These are phyloP conservation scores for Acacia acuminata DNA, from an alignment of 306 rosid genomes.

Conservation along the genomic window DNA sequence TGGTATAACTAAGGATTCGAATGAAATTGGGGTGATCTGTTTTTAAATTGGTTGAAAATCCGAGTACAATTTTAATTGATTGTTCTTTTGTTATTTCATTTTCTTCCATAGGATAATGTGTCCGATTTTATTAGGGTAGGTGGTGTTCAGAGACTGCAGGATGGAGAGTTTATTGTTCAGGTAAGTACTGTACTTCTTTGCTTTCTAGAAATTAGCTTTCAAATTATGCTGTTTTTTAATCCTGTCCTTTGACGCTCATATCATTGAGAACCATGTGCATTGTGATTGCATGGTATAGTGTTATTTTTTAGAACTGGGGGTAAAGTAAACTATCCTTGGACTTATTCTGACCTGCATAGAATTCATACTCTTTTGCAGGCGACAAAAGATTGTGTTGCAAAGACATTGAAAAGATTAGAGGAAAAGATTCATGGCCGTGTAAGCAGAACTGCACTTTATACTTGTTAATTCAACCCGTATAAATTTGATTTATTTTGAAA, in stretches of 20 bases:
- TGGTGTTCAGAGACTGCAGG: slow-evolving; percentile 92
- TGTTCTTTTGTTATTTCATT: slow-evolving; percentile 30
- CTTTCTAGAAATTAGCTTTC: neutral
- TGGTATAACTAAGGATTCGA: slow-evolving; percentile 14
- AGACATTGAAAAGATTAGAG: slow-evolving; percentile 86
- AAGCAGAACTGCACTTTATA: slow-evolving; percentile 31
- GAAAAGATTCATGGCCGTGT: slow-evolving; percentile 88
- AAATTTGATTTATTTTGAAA: neutral
- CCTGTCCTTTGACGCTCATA: neutral
- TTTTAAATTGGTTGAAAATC: neutral
- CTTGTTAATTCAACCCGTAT: neutral
- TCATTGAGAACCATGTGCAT: neutral
- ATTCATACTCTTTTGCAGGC: slow-evolving; percentile 50
- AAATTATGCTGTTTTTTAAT: slow-evolving; percentile 12
- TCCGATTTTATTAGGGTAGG: slow-evolving; percentile 97
- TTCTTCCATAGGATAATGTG: slow-evolving; percentile 81
- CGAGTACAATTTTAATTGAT: slow-evolving; percentile 31
- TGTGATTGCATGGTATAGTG: neutral
- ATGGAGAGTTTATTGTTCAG: slow-evolving; percentile 96
- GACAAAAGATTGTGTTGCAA: slow-evolving; percentile 88
- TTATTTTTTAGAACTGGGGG: slow-evolving; percentile 6
- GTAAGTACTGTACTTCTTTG: slow-evolving; percentile 45
- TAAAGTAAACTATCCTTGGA: neutral
- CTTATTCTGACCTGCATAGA: slow-evolving; percentile 8
- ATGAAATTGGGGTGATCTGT: slow-evolving; percentile 1